phyloP scores from a whole-genome alignment of 495 filamentous ascomycete genomes.

The Neurospora intermedia region DNA sequence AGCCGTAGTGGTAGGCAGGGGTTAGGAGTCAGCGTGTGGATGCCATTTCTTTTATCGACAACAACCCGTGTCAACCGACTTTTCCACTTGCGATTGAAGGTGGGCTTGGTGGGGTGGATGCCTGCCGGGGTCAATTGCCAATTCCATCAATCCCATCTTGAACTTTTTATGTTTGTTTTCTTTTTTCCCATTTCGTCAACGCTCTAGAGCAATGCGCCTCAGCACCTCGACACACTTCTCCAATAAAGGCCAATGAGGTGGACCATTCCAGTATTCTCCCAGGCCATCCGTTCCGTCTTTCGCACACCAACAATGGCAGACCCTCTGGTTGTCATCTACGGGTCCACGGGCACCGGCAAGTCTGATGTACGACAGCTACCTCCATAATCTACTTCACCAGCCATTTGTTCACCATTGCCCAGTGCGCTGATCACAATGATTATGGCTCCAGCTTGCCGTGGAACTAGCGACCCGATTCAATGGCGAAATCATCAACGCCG shows the following conservation, averaged over 20 bases:
- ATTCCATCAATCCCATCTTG: not conserved
- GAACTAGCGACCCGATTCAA: slow-evolving; percentile 74
- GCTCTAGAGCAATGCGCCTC: not conserved
- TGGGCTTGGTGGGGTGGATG: not conserved
- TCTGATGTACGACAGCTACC: slow-evolving; percentile 62
- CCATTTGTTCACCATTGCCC: not conserved
- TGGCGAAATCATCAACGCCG: slow-evolving; percentile 94
- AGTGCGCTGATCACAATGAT: not conserved
- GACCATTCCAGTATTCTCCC: not conserved
- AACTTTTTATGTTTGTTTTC: not conserved
- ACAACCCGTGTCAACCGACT: not conserved
- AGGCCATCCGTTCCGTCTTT: slow-evolving; percentile 1
- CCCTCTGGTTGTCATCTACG: slow-evolving; percentile 75
- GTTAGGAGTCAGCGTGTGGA: not conserved
- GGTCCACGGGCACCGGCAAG: slow-evolving; percentile 93
- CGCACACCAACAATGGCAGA: slow-evolving; percentile 13
- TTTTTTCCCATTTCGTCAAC: not conserved
- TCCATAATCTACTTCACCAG: not conserved
- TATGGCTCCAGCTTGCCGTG: slow-evolving; percentile 65
- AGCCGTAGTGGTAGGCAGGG: not conserved
- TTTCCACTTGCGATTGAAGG: not conserved
- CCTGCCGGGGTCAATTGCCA: not conserved
- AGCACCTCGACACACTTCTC: not conserved
- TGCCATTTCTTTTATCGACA: not conserved
- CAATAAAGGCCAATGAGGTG: not conserved